These are phyloP conservation scores for Suillus alpinus DNA, from an alignment of 768 basidiomycete species.

Conservation along the genomic window DNA sequence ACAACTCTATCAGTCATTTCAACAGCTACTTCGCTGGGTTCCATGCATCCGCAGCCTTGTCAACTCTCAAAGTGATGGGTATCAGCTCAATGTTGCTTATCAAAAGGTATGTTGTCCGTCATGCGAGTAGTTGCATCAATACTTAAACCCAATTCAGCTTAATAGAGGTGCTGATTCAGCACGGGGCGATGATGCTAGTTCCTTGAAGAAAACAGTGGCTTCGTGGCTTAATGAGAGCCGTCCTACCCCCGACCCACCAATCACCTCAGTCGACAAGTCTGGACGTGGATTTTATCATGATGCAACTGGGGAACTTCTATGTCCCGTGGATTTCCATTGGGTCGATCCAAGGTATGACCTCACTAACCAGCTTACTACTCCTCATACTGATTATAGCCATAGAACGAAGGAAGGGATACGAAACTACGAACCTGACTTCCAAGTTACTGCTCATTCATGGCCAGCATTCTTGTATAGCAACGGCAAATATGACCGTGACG, in stretches of 20 bases:
- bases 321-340: conserved; percentile 11
- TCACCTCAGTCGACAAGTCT: background rate
- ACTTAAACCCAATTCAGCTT: conserved; percentile 7
- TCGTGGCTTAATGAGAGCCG: conserved; percentile 10
- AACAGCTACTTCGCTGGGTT: conserved; percentile 10
- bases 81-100: background rate
- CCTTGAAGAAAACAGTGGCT: conserved; percentile 1
- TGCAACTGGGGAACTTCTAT: conserved; percentile 3
- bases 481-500: conserved; percentile 6
- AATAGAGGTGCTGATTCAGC: conserved; percentile 13
- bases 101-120: conserved; percentile 4
- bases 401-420: background rate
- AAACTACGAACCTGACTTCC: background rate
- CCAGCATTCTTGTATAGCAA: conserved; percentile 14
- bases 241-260: background rate
- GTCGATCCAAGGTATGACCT: background rate
- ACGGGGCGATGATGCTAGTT: conserved; percentile 9
- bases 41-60: background rate
- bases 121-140: background rate
- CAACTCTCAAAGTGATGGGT: background rate
- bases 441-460: background rate
- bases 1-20: background rate
- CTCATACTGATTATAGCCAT: background rate
- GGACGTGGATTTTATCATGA: conserved; percentile 1
- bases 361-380: background rate